Percentiles rank a stretch among this genome's conserved stretches.
Conservation (phyloP, 2,329 filamentous ascomycete genomes). For the Emydomyces testavorans region DNA sequence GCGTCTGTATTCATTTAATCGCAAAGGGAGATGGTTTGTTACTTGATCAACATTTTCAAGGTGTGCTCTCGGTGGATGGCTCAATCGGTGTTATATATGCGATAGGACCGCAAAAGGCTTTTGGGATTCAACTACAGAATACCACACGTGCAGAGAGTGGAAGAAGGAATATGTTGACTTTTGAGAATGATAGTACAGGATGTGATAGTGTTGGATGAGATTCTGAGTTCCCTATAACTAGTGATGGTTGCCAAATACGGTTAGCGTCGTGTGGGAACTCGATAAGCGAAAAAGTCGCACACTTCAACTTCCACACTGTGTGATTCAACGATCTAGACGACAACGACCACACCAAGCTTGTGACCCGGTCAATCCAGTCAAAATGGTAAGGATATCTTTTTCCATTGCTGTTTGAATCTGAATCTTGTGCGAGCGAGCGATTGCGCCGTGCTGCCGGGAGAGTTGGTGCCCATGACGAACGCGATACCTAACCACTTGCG, state of each 20-base stretch:
- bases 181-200: background rate
- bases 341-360: conserved; percentile 21
- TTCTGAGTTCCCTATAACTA: no score
- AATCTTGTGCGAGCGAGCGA: conserved; percentile 17
- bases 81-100: background rate
- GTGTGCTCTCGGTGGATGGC: background rate
- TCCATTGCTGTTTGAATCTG: conserved; percentile 15
- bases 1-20: background rate
- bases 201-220: background rate
- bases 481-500: background rate
- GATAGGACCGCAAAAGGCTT: background rate
- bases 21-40: conserved; percentile 16
- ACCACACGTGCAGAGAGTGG: background rate
- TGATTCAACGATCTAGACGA: conserved; percentile 30
- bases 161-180: background rate
- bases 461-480: background rate
- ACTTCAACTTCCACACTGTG: conserved; percentile 30
- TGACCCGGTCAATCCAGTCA: conserved; percentile 38
- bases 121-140: background rate
- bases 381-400: conserved; percentile 34
- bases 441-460: background rate
- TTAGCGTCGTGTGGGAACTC: conserved; percentile 19
- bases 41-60: conserved; percentile 43
- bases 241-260: conserved; percentile 7
- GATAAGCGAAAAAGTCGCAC: conserved; percentile 39